Evolutionary conservation across 176 grass and related monocot species (phyloP).

Genomic region (Hordeum vulgare): MorexV3_pseudomolecules_assembly NC_058522.1:343980297-343980796

Average conservation of each 20-base stretch:
- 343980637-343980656: constrained; percentile 43
- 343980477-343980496: constrained; percentile 53
- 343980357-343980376: constrained; percentile 55
- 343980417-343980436: constrained; percentile 5
- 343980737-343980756: constrained; percentile 19
- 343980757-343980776: not conserved
- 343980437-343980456: constrained; percentile 10
- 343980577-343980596: constrained; percentile 61
- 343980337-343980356: constrained; percentile 51
- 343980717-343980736: constrained; percentile 22
- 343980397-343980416: constrained; percentile 52
- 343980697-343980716: constrained; percentile 51
- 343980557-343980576: constrained; percentile 27
- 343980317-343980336: constrained; percentile 84
- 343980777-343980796: constrained; percentile 10
- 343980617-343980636: constrained; percentile 64
- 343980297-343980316: constrained; percentile 19
- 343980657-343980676: constrained; percentile 52
- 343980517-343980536: constrained; percentile 58
- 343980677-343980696: constrained; percentile 70
- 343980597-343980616: constrained; percentile 43
- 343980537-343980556: constrained; percentile 62
- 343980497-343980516: constrained; percentile 36
- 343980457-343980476: not conserved
- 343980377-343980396: constrained; percentile 69